phyloP scores from a whole-genome alignment of 768 basidiomycete species.

The Gymnopilus junonius region DNA sequence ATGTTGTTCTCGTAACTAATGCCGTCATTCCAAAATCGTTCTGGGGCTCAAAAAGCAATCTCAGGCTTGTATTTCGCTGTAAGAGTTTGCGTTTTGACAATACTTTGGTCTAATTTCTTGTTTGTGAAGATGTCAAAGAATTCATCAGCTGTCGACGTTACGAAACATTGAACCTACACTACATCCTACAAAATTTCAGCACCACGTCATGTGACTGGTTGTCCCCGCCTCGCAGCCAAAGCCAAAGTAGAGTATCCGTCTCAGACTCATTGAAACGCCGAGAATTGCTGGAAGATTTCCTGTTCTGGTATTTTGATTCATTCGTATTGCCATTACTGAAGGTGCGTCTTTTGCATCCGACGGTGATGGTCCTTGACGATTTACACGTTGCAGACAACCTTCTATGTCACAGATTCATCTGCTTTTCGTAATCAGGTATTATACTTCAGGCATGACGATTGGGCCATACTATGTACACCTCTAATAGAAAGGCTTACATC shows the following conservation, averaged over 20 bases:
- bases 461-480: constrained; percentile 83
- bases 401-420: constrained; percentile 93
- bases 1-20: constrained; percentile 63
- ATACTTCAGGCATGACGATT: constrained; percentile 95
- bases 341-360: constrained; percentile 42
- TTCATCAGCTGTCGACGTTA: constrained; percentile 80
- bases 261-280: constrained; percentile 76
- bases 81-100: constrained; percentile 23
- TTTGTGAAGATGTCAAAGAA: constrained; percentile 63
- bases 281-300: constrained; percentile 84
- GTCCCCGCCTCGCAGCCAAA: constrained; percentile 48
- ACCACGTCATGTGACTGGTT: constrained; percentile 84
- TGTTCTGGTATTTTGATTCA: constrained; percentile 94
- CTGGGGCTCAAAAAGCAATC: constrained; percentile 79
- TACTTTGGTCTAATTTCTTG: neutral
- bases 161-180: constrained; percentile 80
- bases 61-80: constrained; percentile 62
- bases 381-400: constrained; percentile 67
- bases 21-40: constrained; percentile 73
- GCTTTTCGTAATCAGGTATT: constrained; percentile 81
- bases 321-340: constrained; percentile 81
- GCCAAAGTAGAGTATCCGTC: constrained; percentile 55
- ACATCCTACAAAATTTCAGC: constrained; percentile 75
- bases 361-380: neutral
- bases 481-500: constrained; percentile 74